These are phyloP conservation scores for Podosphaera xanthii DNA, from an alignment of 2,329 filamentous ascomycete species.

Conservation along the genomic window DNA sequence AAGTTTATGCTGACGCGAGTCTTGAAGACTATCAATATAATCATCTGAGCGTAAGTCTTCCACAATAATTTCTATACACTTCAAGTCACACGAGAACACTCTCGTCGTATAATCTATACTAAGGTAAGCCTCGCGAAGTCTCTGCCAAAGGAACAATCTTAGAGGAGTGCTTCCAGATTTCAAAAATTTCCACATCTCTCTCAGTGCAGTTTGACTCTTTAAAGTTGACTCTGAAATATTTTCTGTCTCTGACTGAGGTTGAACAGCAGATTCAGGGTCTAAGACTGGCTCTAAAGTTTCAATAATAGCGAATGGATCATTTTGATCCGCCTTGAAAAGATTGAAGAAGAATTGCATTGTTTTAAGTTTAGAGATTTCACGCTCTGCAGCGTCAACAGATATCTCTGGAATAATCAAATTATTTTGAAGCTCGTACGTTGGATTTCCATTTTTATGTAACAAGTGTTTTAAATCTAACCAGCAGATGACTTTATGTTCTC, in stretches of 20 bases:
- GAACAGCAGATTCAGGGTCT: slow-evolving; percentile 39
- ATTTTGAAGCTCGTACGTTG: slow-evolving; percentile 46
- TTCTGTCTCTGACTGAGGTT: slow-evolving; percentile 10
- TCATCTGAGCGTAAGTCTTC: slow-evolving; percentile 40
- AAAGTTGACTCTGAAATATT: slow-evolving; percentile 7
- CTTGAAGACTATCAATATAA: slow-evolving; percentile 28
- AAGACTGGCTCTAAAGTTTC: slow-evolving; percentile 82
- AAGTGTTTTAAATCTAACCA: slow-evolving; percentile 37
- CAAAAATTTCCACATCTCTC: slow-evolving; percentile 70
- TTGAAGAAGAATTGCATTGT: slow-evolving; percentile 92
- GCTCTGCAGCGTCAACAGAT: slow-evolving; percentile 60
- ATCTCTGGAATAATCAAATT: slow-evolving; percentile 77
- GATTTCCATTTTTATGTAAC: slow-evolving; percentile 24
- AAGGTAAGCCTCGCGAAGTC: slow-evolving; percentile 72
- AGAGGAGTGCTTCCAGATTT: slow-evolving; percentile 61
- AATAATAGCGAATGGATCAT: slow-evolving; percentile 65
- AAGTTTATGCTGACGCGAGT: slow-evolving; percentile 45
- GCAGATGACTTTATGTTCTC: slow-evolving; percentile 36
- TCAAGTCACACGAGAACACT: slow-evolving; percentile 66
- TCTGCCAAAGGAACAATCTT: slow-evolving; percentile 70
- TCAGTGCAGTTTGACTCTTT: slow-evolving; percentile 22
- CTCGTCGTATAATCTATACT: slow-evolving; percentile 71
- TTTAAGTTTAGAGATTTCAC: slow-evolving; percentile 75
- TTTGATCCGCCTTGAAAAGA: slow-evolving; percentile 63
- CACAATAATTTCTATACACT: slow-evolving; percentile 66